These are phyloP conservation scores for Diversispora eburnea DNA, from an alignment of 192 early-diverging fungal species.

Conservation along the genomic window DNA sequence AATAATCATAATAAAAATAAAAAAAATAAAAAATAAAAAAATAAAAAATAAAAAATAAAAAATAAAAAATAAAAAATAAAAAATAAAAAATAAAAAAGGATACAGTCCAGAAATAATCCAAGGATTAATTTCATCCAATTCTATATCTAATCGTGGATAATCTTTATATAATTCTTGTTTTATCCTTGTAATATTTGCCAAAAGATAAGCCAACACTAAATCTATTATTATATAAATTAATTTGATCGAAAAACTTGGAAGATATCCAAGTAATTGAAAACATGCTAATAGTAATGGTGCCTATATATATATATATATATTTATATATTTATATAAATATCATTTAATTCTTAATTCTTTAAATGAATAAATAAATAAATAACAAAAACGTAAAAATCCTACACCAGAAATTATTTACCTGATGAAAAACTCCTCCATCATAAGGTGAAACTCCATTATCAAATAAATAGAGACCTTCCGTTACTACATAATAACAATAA, in stretches of 20 bases:
- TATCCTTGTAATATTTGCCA: slow-evolving; percentile 51
- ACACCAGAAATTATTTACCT: slow-evolving; percentile 45
- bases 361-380: slow-evolving; percentile 1
- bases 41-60: too few relatives aligned
- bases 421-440: slow-evolving; percentile 86
- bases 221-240: slow-evolving; percentile 64
- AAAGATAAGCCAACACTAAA: slow-evolving; percentile 54
- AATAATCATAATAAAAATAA: slow-evolving; percentile 4
- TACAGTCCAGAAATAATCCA: slow-evolving; percentile 31
- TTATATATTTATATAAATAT: too few relatives aligned
- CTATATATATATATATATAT: slow-evolving; percentile 30
- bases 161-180: slow-evolving; percentile 24
- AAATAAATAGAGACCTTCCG: slow-evolving; percentile 82
- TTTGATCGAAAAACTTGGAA: slow-evolving; percentile 52
- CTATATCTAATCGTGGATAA: slow-evolving; percentile 18
- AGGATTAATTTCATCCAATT: slow-evolving; percentile 18
- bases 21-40: slow-evolving; percentile 9
- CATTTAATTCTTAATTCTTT: background rate
- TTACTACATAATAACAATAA: slow-evolving; percentile 47
- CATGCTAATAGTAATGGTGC: slow-evolving; percentile 72
- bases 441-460: slow-evolving; percentile 74
- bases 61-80: too few relatives aligned
- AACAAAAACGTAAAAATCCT: background rate
- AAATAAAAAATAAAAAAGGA: too few relatives aligned
- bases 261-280: slow-evolving; percentile 57